A percentile compares a stretch with the other conserved stretches of the same genome.
These are phyloP conservation scores for Hanseniaspora occidentalis DNA, from an alignment of 805 yeast species.

Conservation along the genomic window DNA sequence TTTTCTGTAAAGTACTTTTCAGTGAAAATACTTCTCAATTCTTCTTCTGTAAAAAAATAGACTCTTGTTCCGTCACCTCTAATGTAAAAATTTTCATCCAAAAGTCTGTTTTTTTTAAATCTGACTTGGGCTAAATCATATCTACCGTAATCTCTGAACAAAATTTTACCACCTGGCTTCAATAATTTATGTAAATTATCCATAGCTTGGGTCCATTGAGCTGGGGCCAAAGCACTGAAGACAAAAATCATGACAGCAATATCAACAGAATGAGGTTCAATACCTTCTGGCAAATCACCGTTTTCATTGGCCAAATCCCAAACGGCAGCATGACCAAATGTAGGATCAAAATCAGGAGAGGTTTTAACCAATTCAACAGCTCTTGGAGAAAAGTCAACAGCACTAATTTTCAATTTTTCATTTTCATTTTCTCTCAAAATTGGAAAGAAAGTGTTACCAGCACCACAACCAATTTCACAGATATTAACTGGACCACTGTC, in stretches of 20 bases:
- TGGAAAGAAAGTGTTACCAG: slow-evolving; percentile 94
- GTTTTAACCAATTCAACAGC: slow-evolving; percentile 78
- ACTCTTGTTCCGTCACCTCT: slow-evolving; percentile 98
- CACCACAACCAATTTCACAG: slow-evolving; percentile 95
- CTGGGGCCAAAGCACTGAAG: slow-evolving; percentile 82
- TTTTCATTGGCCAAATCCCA: slow-evolving; percentile 88
- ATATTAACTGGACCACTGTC: slow-evolving; percentile 62
- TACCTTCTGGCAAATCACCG: slow-evolving; percentile 67
- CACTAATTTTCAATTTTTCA: slow-evolving; percentile 57
- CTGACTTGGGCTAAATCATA: slow-evolving; percentile 93
- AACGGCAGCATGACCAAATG: slow-evolving; percentile 68
- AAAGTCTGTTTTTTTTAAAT: slow-evolving; percentile 73
- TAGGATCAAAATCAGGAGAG: slow-evolving; percentile 45
- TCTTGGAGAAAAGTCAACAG: slow-evolving; percentile 80
- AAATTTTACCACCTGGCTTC: slow-evolving; percentile 86
- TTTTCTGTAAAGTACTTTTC: slow-evolving; percentile 44
- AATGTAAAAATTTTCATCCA: slow-evolving; percentile 89
- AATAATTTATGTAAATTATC: slow-evolving; percentile 54
- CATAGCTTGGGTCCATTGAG: slow-evolving; percentile 80
- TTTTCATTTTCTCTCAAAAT: slow-evolving; percentile 74
- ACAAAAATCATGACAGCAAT: slow-evolving; percentile 92
- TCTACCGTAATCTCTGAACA: slow-evolving; percentile 90
- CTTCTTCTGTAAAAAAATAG: slow-evolving; percentile 93
- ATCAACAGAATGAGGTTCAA: slow-evolving; percentile 74
- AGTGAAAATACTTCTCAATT: slow-evolving; percentile 62